phyloP scores from a whole-genome alignment of 768 basidiomycete genomes.

The Gelatoporia subvermispora region DNA sequence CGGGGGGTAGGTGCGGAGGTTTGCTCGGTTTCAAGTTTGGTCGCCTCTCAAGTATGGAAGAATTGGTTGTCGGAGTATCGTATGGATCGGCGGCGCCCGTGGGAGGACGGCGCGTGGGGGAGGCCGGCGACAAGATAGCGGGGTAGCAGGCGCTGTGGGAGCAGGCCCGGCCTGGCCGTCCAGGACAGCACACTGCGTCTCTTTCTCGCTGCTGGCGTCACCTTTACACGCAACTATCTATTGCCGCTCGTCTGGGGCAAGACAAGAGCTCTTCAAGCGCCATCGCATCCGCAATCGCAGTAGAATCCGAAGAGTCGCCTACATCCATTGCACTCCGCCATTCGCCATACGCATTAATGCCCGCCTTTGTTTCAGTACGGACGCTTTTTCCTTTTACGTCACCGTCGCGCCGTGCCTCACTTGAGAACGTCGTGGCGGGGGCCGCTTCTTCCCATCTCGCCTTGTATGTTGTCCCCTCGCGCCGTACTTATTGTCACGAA shows the following conservation, averaged over 20 bases:
- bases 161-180: conserved; percentile 11
- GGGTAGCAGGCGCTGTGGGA: conserved; percentile 10
- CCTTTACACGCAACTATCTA: no score
- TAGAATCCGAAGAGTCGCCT: no score
- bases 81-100: conserved; percentile 28
- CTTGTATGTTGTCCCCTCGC: conserved; percentile 17
- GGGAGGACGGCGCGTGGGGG: conserved; percentile 7
- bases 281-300: no score
- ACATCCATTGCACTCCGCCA: no score
- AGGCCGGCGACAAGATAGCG: conserved; percentile 1
- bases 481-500: conserved; percentile 24
- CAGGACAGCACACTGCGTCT: conserved; percentile 1
- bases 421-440: background rate
- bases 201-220: no score
- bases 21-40: conserved; percentile 24
- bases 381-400: conserved; percentile 70
- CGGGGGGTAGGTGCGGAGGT: conserved; percentile 39
- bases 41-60: conserved; percentile 27
- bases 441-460: conserved; percentile 22
- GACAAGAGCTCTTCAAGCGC: no score
- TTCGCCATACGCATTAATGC: no score
- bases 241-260: no score
- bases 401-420: conserved; percentile 7
- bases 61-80: conserved; percentile 34
- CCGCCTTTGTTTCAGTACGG: conserved; percentile 48